These are phyloP conservation scores for Trypanosomatidae sp. DNA, from an alignment of 208 protist species.

Conservation along the genomic window DNA sequence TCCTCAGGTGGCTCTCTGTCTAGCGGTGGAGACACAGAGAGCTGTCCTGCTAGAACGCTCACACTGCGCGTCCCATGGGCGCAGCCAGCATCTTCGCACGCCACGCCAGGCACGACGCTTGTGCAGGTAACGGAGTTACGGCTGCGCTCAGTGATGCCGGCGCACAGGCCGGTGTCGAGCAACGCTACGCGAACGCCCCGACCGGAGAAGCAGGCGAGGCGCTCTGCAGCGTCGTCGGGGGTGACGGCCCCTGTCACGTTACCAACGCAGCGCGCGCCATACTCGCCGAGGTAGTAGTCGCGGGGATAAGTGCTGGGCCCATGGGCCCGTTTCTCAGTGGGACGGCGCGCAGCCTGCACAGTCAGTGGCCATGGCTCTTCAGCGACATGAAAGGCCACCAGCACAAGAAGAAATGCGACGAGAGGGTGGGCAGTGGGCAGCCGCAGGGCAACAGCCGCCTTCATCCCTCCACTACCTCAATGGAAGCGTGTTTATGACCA, in stretches of 20 bases:
- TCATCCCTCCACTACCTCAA: background rate
- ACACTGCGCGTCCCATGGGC: slow-evolving; percentile 98
- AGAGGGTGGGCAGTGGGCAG: background rate
- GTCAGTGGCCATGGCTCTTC: background rate
- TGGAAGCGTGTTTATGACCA: background rate
- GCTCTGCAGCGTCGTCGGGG: background rate
- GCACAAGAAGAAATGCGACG: background rate
- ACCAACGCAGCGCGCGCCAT: slow-evolving; percentile 9
- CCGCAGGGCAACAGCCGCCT: background rate
- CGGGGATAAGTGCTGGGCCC: slow-evolving; percentile 8
- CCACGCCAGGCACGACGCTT: slow-evolving; percentile 59
- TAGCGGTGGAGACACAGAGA: slow-evolving; percentile 10
- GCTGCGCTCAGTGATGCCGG: slow-evolving; percentile 17
- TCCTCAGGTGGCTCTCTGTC: background rate
- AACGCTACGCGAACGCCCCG: slow-evolving; percentile 58
- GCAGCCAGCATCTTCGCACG: slow-evolving; percentile 69
- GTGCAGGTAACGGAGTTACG: slow-evolving; percentile 37
- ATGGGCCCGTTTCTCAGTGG: background rate
- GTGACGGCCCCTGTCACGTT: background rate
- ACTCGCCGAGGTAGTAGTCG: slow-evolving; percentile 25
- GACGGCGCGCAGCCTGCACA: background rate
- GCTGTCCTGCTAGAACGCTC: slow-evolving; percentile 84
- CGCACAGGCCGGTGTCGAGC: slow-evolving; percentile 59
- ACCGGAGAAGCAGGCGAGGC: slow-evolving; percentile 31
- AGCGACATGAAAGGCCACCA: background rate